Evolutionary conservation across 345 rosid genomes (phyloP), one percentile per base, ranked within the genome.

Genomic region (Linum lewisii): DNA sequence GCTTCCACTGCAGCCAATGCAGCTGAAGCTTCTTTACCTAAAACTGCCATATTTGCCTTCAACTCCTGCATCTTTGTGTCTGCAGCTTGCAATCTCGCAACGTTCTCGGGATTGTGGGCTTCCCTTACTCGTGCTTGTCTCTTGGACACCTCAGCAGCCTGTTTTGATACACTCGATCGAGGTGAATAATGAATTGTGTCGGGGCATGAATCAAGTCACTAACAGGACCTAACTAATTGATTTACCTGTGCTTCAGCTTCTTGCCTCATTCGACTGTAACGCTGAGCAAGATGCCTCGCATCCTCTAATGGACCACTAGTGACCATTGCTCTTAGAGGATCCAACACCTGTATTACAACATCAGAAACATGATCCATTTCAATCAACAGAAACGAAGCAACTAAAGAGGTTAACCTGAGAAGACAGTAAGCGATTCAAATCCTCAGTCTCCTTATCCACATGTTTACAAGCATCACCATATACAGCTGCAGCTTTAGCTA

Each of bases 251-350:
- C 32, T 79, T 92, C 97, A 44, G 98, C 98, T 76, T 92, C 98
- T 80, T 88, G 97, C 71, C 97, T 86, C 99, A 93, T 88, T 59
- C 95, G 93, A 71, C 95, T 88, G 65, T 88, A 92, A 64, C 95
- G 97, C 74, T 92, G 98, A 63, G 98, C 97, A 36, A 92, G 87
- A 83, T 84, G 95, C 29, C 98, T 95, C 44, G 97, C 97, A 69
- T 88, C 99, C 76, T 88, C 97, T 60, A 88, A 66, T 58, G 90
- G 91, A 72, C 87, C 54, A 63, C 94, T 89, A 7, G 44, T 69
- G 19, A 73, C 67, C 94, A 88, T 93, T 77, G 99, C 87, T 72
- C 95, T 89, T 65, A 88, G 67, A 58, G 99, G 97, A 79, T 93
- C 99, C 71, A 88, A 75, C 51, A 92, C 78, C 94, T 83, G 74